A percentile compares a stretch with the other conserved stretches of the same genome.
These are phyloP conservation scores for Ramaria sp. DNA, from an alignment of 768 basidiomycete species.

Conservation along the genomic window DNA sequence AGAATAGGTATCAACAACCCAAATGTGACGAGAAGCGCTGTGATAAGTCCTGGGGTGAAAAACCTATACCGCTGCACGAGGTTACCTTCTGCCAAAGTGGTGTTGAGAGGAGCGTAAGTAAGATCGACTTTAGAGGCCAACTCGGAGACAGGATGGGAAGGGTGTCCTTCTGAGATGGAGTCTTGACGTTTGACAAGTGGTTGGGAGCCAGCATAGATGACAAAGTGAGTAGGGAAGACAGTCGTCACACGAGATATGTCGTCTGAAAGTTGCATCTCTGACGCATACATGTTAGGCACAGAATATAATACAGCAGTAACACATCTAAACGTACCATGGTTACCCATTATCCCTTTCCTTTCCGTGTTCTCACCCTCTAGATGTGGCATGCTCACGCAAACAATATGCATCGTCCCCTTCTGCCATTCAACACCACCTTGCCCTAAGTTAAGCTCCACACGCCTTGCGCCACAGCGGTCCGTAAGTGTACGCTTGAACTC, in stretches of 20 bases:
- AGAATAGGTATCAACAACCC: slow-evolving; percentile 61
- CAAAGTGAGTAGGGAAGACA: slow-evolving; percentile 48
- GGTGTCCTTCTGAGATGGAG: slow-evolving; percentile 15
- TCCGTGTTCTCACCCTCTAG: slow-evolving; percentile 29
- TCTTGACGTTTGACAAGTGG: slow-evolving; percentile 21
- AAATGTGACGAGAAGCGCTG: slow-evolving; percentile 47
- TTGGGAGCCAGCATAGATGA: slow-evolving; percentile 50
- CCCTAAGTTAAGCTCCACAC: slow-evolving; percentile 22
- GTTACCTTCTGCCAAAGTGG: slow-evolving; percentile 37
- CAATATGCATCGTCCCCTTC: slow-evolving; percentile 37
- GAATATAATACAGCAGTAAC: neutral
- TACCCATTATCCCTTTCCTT: slow-evolving; percentile 37
- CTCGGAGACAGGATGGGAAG: neutral
- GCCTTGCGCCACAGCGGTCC: slow-evolving; percentile 39
- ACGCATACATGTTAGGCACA: neutral
- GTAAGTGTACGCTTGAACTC: slow-evolving; percentile 35
- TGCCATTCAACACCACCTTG: slow-evolving; percentile 25
- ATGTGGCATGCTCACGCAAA: slow-evolving; percentile 44
- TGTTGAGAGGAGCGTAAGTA: slow-evolving; percentile 20
- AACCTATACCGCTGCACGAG: slow-evolving; percentile 68
- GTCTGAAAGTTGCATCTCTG: slow-evolving; percentile 35
- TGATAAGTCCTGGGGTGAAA: slow-evolving; percentile 66
- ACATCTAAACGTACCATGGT: slow-evolving; percentile 36
- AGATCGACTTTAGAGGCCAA: slow-evolving; percentile 26
- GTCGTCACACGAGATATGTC: slow-evolving; percentile 39